Evolutionary conservation across 2,329 filamentous ascomycete genomes (phyloP), one percentile per base, ranked within the genome.

Genomic region (Tolypocladium ophioglossoides): DNA sequence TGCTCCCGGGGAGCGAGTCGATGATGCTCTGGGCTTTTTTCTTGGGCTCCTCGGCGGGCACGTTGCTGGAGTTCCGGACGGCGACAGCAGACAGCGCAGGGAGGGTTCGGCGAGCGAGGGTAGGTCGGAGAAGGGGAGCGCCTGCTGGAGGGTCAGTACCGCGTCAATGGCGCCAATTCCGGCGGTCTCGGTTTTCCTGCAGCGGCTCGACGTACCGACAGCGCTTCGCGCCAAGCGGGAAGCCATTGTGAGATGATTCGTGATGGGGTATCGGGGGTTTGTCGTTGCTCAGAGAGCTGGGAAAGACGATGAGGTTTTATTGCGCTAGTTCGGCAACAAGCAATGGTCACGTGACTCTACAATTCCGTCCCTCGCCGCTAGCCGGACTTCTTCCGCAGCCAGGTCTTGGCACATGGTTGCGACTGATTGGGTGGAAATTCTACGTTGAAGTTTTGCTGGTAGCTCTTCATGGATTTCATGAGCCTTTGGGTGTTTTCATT

Each of bases 1-100:
- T 92, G 83, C 83, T 96, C 66, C 95, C 94, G 68, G 94, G 94
- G 53, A 99, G 83, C 60, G 91, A 79, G 68, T 99, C 91, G 69
- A 99, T 79, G 74, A 99, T 88, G 61, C 91, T 95, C 78, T 95
- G 88, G 57, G 94, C 94, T 84, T 95, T 96, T 79, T 88, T 89
- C 82, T 96, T 91, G 71, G 95, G 92, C 68, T 96, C 89, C 74
- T 94, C 85, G 65, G 85, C 74, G 59, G 91, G 89, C 54, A 92
- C 83, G 72, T 84, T 86, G 69, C 89, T 91, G 66, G 82, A 77
- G 71, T 83, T 80, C 71, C 89, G 86, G 61, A 77, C 79, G 64
- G 82, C 81, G 67, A 84, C 80, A 70, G 83, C 80, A 70, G 82
- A 79, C 75, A 92, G 67, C 71, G 88, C 84, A 74, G 89, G 87